phyloP scores from a whole-genome alignment of 768 basidiomycete genomes.

The Xerocomellus amylosporus region DNA sequence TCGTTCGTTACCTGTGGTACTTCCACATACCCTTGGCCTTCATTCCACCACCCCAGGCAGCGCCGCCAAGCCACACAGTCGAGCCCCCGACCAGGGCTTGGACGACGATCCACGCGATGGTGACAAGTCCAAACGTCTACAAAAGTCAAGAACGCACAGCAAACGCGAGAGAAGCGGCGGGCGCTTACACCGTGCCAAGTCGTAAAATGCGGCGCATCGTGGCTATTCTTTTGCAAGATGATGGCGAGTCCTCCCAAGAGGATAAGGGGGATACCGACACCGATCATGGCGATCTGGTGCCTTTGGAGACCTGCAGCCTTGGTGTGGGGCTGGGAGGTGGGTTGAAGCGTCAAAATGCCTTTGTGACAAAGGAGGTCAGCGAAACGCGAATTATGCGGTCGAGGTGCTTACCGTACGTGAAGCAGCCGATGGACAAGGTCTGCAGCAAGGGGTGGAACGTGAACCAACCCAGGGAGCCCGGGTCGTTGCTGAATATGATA shows the following conservation, averaged over 20 bases:
- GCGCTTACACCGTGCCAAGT: constrained; percentile 72
- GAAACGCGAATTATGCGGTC: background rate
- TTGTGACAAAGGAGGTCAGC: background rate
- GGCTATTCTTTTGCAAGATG: constrained; percentile 55
- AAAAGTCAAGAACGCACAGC: background rate
- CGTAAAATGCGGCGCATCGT: constrained; percentile 55
- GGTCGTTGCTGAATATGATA: constrained; percentile 44
- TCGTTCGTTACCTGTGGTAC: constrained; percentile 61
- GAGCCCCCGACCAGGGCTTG: constrained; percentile 65
- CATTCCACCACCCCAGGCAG: constrained; percentile 64
- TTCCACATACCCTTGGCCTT: constrained; percentile 80
- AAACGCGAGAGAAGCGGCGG: background rate
- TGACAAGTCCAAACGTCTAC: constrained; percentile 53
- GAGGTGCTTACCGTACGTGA: constrained; percentile 55
- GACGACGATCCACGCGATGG: constrained; percentile 56
- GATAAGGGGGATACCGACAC: constrained; percentile 55
- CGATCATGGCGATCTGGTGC: constrained; percentile 64
- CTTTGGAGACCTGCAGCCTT: constrained; percentile 65
- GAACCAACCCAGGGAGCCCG: constrained; percentile 55
- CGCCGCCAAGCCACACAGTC: constrained; percentile 76
- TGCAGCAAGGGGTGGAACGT: constrained; percentile 65
- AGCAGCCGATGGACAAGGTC: constrained; percentile 49
- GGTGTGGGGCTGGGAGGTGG: constrained; percentile 61
- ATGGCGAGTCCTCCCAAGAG: constrained; percentile 61
- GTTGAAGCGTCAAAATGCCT: constrained; percentile 78